Evolutionary conservation across 495 filamentous ascomycete genomes (phyloP), one percentile per base, ranked within the genome.

Genomic region (Aspergillus biplanus): DNA sequence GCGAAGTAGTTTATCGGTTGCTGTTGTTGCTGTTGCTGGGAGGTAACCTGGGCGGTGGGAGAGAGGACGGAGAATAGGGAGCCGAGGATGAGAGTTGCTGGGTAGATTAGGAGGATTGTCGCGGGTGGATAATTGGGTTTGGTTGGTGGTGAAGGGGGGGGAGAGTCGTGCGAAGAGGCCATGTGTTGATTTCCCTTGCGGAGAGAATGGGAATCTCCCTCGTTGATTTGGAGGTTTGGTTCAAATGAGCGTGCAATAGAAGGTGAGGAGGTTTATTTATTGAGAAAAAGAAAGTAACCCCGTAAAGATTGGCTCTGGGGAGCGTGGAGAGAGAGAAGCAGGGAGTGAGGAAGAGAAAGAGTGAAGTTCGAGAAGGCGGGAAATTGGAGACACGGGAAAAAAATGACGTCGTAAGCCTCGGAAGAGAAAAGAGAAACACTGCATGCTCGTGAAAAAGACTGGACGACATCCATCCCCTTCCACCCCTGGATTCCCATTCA

Each of bases 1-100:
- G 93, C 93, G 75, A 97, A 99, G 82, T 97, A 97, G 68, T 88
- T 90, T 48, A 92, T 73, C 0, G 79, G 71, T 48, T 34, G 37
- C 16, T 35, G 49, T 0, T 82, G 79, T 18, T 66, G 75, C 27
- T n/a, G 53, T 33, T 50, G 62, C 13, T 31, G 67, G 37, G 6
- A 33, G 18, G 11, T 56, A 67, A 15, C 32, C 4, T 85, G 85
- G 16, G 86, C 86, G 18, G 86, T 78, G 4, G 93, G 92, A 32
- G 90, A 91, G 56, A 97, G 80, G 56, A 85, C 75, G 8, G 87
- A 87, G 84, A 92, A 97, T 59, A 96, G 66, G 55, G 91, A 89
- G 66, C 94, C 95, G 65, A 93, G 77, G 52, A 90, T 54, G 53
- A 98, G 85, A 47, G 92, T 91, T 31, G 73, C 58, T 21, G 92